Evolutionary conservation across 345 rosid species (phyloP), one percentile per base, ranked within the genome.

Genomic region (Eucalyptus tenuipes): DNA sequence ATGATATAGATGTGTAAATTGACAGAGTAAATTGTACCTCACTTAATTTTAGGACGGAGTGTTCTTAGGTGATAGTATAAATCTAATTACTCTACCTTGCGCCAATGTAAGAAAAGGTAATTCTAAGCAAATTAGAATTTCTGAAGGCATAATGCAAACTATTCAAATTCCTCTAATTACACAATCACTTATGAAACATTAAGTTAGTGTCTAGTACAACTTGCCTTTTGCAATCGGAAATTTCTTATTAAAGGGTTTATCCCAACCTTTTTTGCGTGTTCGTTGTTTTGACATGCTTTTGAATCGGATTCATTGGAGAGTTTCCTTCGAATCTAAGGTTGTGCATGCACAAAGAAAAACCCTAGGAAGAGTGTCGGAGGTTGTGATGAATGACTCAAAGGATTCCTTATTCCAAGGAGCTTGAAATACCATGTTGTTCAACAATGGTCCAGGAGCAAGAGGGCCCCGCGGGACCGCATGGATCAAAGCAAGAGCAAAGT

Each of bases 101-200:
- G 75, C 75, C 75, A 64, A 64, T n/a, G 13, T 24, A 55, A 13
- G 29, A 24, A 55, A 24, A 55, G 22, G 61, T 20, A 8, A 22
- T 55, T 55, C 5, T 22, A 12, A 4, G 61, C 3, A 6, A 55
- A 4, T 22, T 22, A 24, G 27, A 55, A 55, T 37, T 71, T 37
- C 0, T 10, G 4, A 37, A 4, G 81, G 2, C 5, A 0, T 71
- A 0, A 37, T 9, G 45, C 14, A 18, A 18, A 10, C 45, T 37
- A 37, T 37, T 37, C 8, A 18, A 37, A 37, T 71, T 37, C 45
- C 25, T 71, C 4, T 10, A 37, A 37, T 5, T 12, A 2, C 27
- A 20, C 25, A 71, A 18, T 18, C 81, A 18, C 45, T 3, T 18
- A 20, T 20, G 81, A 10, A 71, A 71, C 27, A 37, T 18, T 71